A percentile compares a stretch with the other conserved stretches of the same genome.
Conservation (phyloP, 768 basidiomycete species). For the Pleurotus cornucopiae region DNA sequence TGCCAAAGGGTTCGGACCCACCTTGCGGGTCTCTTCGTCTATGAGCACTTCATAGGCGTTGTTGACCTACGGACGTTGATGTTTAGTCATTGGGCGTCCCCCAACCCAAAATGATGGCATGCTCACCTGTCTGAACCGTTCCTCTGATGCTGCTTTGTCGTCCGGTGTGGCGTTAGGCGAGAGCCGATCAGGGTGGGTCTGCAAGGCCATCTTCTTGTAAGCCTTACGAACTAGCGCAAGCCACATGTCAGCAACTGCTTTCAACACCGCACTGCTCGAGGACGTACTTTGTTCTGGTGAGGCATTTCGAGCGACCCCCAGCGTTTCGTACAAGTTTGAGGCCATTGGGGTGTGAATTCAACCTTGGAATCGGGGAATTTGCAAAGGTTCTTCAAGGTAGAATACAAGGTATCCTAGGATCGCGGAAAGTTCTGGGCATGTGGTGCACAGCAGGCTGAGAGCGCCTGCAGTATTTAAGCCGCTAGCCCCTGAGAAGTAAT, state of each 20-base stretch:
- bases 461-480: too few species aligned
- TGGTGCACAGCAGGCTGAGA: background rate
- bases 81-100: background rate
- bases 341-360: slow-evolving; percentile 33
- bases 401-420: background rate
- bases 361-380: background rate
- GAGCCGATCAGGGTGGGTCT: slow-evolving; percentile 75
- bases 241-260: slow-evolving; percentile 1
- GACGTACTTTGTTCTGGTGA: slow-evolving; percentile 60
- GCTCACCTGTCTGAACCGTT: slow-evolving; percentile 41
- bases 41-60: slow-evolving; percentile 76
- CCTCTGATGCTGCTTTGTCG: slow-evolving; percentile 59
- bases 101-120: background rate
- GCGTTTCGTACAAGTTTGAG: slow-evolving; percentile 59
- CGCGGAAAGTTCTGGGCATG: slow-evolving; percentile 4
- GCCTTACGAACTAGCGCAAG: slow-evolving; percentile 60
- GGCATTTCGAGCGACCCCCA: slow-evolving; percentile 52
- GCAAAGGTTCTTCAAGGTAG: slow-evolving; percentile 11
- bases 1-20: slow-evolving; percentile 20
- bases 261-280: background rate
- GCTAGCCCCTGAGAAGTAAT: background rate
- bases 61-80: slow-evolving; percentile 45
- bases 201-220: slow-evolving; percentile 68
- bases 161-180: slow-evolving; percentile 48
- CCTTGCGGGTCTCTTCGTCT: slow-evolving; percentile 55